A percentile compares a stretch with the other conserved stretches of the same genome.
phyloP scores from a whole-genome alignment of 192 early-diverging fungal species.

The Chytriomyces sp. region DNA sequence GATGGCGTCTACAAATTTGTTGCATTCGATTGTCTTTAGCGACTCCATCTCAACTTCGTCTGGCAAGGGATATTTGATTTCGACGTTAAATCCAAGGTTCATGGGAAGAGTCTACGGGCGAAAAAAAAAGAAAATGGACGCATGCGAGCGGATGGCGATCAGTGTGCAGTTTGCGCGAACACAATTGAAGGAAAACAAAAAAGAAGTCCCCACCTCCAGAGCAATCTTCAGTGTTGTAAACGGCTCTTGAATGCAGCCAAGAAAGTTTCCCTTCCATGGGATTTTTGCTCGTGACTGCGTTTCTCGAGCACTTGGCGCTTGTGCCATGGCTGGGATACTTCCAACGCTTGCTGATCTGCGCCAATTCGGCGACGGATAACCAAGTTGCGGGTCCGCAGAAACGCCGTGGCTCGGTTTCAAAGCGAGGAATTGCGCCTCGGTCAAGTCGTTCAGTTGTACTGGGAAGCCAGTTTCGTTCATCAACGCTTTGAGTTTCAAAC shows the following conservation, averaged over 20 bases:
- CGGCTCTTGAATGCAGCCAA: conserved; percentile 82
- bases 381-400: not conserved
- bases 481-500: conserved; percentile 24
- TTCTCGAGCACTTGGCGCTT: not conserved
- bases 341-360: conserved; percentile 39
- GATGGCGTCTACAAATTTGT: conserved; percentile 85
- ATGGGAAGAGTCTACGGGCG: conserved; percentile 66
- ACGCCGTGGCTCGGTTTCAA: conserved; percentile 39
- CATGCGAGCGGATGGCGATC: not conserved
- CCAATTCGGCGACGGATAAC: not conserved
- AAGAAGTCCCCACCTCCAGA: conserved; percentile 33
- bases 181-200: too few species aligned
- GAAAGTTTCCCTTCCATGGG: conserved; percentile 74
- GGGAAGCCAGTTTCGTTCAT: conserved; percentile 47
- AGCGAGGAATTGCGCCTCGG: conserved; percentile 45
- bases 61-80: conserved; percentile 94
- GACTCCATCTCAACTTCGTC: conserved; percentile 84
- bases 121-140: not conserved
- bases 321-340: conserved; percentile 12
- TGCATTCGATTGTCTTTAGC: conserved; percentile 77
- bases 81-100: conserved; percentile 88
- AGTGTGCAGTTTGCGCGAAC: too few species aligned
- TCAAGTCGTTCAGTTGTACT: conserved; percentile 45
- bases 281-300: conserved; percentile 47
- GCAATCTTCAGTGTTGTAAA: conserved; percentile 85